Evolutionary conservation across 208 protist species (phyloP).

Genomic region (Herpetomonas tarakana): DNA sequence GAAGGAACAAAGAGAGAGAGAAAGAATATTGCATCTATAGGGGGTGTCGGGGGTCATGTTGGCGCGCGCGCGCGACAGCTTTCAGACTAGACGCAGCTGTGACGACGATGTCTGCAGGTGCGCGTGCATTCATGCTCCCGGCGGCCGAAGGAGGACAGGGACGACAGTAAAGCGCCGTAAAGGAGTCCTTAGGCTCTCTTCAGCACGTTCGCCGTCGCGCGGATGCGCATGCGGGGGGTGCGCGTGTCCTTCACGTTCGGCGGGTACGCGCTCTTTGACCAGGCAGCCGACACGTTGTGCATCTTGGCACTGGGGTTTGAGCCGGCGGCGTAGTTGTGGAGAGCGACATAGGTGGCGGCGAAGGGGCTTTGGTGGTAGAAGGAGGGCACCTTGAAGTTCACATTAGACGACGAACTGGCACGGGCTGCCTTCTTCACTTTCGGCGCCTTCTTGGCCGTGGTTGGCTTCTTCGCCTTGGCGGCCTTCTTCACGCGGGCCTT

Average conservation of each 20-base stretch:
- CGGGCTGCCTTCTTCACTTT: too few species aligned
- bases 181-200: slow-evolving; percentile 18
- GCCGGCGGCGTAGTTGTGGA: slow-evolving; percentile 12
- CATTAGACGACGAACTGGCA: background rate
- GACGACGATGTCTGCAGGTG: too few species aligned
- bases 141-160: too few species aligned
- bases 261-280: slow-evolving; percentile 14
- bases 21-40: too few species aligned
- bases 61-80: too few species aligned
- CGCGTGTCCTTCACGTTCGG: slow-evolving; percentile 18
- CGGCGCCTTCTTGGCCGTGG: slow-evolving; percentile 1
- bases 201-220: slow-evolving; percentile 27
- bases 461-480: background rate
- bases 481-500: slow-evolving; percentile 11
- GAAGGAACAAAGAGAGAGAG: too few species aligned
- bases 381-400: slow-evolving; percentile 18
- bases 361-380: slow-evolving; percentile 31
- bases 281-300: slow-evolving; percentile 28
- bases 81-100: too few species aligned
- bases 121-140: too few species aligned
- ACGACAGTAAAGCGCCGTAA: too few species aligned
- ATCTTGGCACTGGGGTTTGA: slow-evolving; percentile 19
- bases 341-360: slow-evolving; percentile 25
- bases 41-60: too few species aligned
- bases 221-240: slow-evolving; percentile 24